Evolutionary conservation across 176 grass and related monocot genomes (phyloP).

Genomic region (Guadua angustifolia): DNA sequence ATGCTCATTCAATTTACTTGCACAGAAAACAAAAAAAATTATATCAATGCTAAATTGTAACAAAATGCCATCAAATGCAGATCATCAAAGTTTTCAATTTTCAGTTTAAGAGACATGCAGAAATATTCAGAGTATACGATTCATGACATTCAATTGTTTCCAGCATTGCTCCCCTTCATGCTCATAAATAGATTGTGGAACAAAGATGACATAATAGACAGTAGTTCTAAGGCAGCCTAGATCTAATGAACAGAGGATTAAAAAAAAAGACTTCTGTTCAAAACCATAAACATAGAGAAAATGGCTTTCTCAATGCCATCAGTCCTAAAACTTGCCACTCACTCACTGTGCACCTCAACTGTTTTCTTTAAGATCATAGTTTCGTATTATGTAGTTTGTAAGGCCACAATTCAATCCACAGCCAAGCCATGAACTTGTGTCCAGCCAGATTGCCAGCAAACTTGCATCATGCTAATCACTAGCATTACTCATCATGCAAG

Average conservation of each 20-base stretch:
- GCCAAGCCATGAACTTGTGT: not conserved
- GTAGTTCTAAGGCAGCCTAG: not conserved
- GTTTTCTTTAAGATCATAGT: not conserved
- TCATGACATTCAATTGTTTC: not conserved
- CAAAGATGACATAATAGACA: constrained; percentile 1
- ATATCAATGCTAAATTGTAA: not conserved
- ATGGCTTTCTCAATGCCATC: not conserved
- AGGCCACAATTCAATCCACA: not conserved
- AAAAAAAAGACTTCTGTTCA: not conserved
- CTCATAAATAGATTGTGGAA: not conserved
- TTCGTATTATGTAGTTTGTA: not conserved
- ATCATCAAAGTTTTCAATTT: not conserved
- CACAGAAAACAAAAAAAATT: not conserved
- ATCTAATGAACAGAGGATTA: not conserved
- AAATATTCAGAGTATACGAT: constrained; percentile 9
- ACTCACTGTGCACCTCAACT: not conserved
- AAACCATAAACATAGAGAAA: not conserved
- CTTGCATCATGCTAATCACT: not conserved
- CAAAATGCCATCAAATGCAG: not conserved
- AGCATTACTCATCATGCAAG: constrained; percentile 20
- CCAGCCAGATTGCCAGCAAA: not conserved
- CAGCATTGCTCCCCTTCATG: constrained; percentile 6
- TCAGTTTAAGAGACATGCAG: constrained; percentile 18
- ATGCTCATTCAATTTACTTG: not conserved
- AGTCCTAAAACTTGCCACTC: not conserved